phyloP scores from a whole-genome alignment of 1,139 yeast species.

The Wickerhamomyces sp. region DNA sequence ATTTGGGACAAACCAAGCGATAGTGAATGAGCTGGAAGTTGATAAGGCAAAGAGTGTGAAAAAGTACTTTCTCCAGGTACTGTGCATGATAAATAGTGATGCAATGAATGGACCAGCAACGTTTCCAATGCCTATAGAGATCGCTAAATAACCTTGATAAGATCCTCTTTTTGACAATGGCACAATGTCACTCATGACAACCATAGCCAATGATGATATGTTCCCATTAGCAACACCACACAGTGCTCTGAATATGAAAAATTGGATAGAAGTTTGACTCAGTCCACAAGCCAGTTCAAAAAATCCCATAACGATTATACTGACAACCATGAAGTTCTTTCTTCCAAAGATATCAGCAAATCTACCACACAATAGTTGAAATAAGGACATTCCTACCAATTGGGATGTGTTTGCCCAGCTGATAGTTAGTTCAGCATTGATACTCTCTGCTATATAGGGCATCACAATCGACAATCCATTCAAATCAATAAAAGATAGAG shows the following conservation, averaged over 20 bases:
- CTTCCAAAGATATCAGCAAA: slow-evolving; percentile 40
- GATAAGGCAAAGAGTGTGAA: slow-evolving; percentile 40
- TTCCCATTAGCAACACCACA: slow-evolving; percentile 38
- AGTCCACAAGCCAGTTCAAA: slow-evolving; percentile 23
- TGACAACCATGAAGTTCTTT: slow-evolving; percentile 27
- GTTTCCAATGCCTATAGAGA: slow-evolving; percentile 45
- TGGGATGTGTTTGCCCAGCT: slow-evolving; percentile 45
- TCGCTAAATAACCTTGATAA: slow-evolving; percentile 30
- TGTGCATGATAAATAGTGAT: slow-evolving; percentile 36
- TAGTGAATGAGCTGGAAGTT: slow-evolving; percentile 20
- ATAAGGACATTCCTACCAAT: slow-evolving; percentile 37
- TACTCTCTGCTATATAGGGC: slow-evolving; percentile 27
- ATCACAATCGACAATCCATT: slow-evolving; percentile 2
- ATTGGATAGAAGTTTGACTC: slow-evolving; percentile 21
- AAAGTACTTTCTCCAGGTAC: slow-evolving; percentile 30
- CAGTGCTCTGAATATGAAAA: slow-evolving; percentile 33
- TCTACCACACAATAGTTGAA: slow-evolving; percentile 37
- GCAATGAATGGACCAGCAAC: slow-evolving; percentile 51
- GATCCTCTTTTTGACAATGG: slow-evolving; percentile 33
- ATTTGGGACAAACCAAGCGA: slow-evolving; percentile 3
- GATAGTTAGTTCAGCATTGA: slow-evolving; percentile 32
- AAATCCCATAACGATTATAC: slow-evolving; percentile 32
- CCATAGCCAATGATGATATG: slow-evolving; percentile 31
- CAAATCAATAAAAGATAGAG: background rate
- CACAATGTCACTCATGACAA: slow-evolving; percentile 33